Evolutionary conservation across 148 eudicot species (phyloP), one percentile per base, ranked within the genome.

Genomic region (Arctostaphylos glauca): DNA sequence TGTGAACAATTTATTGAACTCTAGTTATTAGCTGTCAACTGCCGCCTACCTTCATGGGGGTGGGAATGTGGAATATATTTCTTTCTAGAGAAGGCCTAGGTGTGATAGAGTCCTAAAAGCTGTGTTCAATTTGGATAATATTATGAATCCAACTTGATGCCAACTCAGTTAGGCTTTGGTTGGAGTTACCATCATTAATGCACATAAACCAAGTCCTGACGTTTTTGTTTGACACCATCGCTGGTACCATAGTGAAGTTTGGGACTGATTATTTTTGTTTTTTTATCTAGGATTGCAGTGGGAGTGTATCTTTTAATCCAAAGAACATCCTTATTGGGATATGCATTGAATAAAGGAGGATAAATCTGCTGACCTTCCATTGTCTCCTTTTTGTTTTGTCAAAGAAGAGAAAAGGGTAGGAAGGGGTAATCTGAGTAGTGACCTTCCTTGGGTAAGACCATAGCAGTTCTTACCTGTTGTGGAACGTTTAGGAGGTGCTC

Each of bases 91-190:
- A 25, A 73, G 21, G 13, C 67, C 25, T 60, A 21, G 76, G 76
- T 73, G n/a, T 73, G 76, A 73, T 73, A 52, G 76, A 18, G 50
- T 44, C 52, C 25, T 46, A 47, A 73, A 73, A 73, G 25, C 53
- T 18, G 25, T 46, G 76, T 46, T 46, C 52, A 46, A 46, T 47
- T 18, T 46, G 76, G 5, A 14, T n/a, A 60, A 21, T 18, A 18
- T 15, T 52, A 46, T 73, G 46, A 23, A 73, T 46, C 7, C 23
- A 16, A 44, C 3, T 44, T 46, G 50, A 48, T 46, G n/a, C 53
- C 50, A 19, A 46, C 7, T 38, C 48, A 38, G 48, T 70, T 68
- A 41, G 48, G 38, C 48, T 70, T 25, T 15, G 19, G 48, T 70
- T 43, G 74, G 74, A 3, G 74, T 72, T 72, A 72, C 52, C 4